phyloP scores from a whole-genome alignment of 257 asterid species.

The Capsicum rhomboideum region DNA sequence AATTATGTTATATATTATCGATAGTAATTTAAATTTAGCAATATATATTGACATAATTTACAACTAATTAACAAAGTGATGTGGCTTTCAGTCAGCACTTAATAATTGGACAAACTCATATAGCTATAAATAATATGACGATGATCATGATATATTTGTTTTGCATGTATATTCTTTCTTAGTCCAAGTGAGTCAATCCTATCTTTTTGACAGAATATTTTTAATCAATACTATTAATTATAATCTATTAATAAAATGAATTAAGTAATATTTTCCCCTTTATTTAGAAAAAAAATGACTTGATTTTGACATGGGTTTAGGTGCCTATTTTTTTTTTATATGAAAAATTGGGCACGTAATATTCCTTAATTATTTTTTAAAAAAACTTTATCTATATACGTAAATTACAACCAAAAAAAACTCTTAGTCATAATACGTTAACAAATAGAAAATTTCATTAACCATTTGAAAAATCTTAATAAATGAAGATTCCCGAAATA shows the following conservation, averaged over 20 bases:
- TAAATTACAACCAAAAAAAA: too few species aligned
- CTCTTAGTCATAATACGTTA: too few species aligned
- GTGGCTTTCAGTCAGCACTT: neutral
- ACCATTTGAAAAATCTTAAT: too few species aligned
- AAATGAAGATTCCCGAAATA: neutral
- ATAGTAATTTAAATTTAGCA: neutral
- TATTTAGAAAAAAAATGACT: neutral
- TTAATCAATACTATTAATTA: neutral
- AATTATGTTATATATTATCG: neutral
- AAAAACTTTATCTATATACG: too few species aligned
- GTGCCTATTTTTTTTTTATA: neutral
- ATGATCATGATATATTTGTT: neutral
- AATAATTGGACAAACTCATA: neutral
- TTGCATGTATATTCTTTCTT: neutral
- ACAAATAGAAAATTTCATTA: too few species aligned
- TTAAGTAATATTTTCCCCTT: neutral
- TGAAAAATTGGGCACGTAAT: neutral
- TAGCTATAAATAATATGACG: neutral
- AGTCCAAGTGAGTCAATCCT: constrained; percentile 3
- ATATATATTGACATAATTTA: neutral
- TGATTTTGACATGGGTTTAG: neutral
- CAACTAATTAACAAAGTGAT: neutral
- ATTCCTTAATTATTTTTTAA: too few species aligned
- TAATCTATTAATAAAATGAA: neutral
- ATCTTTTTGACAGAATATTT: neutral